Percentiles rank a stretch among this genome's conserved stretches.
Conservation (phyloP, 768 basidiomycete genomes). For the Melanogaster broomeanus region DNA sequence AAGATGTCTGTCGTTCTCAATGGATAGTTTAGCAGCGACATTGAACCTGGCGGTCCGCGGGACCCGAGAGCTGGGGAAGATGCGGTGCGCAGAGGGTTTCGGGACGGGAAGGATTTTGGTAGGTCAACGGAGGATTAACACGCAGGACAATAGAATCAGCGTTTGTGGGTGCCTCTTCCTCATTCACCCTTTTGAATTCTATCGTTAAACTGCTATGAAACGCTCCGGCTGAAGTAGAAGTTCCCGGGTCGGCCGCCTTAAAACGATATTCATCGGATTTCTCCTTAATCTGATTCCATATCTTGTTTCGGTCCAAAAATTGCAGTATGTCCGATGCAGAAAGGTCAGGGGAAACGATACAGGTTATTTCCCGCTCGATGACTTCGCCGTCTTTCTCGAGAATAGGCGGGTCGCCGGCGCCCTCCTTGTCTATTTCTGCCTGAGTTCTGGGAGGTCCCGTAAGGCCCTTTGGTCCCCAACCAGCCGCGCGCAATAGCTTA, state of each 20-base stretch:
- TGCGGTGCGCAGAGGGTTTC: constrained; percentile 10
- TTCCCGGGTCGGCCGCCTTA: background rate
- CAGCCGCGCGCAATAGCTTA: constrained; percentile 12
- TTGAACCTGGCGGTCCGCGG: constrained; percentile 38
- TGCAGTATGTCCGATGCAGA: background rate
- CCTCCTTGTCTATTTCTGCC: background rate
- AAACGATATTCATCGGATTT: background rate
- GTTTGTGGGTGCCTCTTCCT: background rate
- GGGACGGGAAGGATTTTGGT: constrained; percentile 4
- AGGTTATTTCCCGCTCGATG: constrained; percentile 20
- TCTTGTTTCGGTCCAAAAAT: background rate
- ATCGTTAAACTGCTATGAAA: too few species aligned
- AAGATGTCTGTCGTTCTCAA: constrained; percentile 39
- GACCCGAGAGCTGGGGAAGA: background rate
- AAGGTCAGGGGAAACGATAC: background rate
- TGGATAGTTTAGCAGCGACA: constrained; percentile 49
- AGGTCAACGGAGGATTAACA: constrained; percentile 15
- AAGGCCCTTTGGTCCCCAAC: constrained; percentile 11
- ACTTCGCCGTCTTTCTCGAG: constrained; percentile 8
- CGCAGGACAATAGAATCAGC: constrained; percentile 1
- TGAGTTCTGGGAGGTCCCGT: background rate
- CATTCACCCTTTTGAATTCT: too few species aligned
- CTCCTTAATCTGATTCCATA: constrained; percentile 4
- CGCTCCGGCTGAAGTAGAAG: too few species aligned
- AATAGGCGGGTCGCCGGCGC: background rate